A percentile compares a stretch with the other conserved stretches of the same genome.
phyloP scores from a whole-genome alignment of 306 rosid species.

The Hylodesmum podocarpum region DNA sequence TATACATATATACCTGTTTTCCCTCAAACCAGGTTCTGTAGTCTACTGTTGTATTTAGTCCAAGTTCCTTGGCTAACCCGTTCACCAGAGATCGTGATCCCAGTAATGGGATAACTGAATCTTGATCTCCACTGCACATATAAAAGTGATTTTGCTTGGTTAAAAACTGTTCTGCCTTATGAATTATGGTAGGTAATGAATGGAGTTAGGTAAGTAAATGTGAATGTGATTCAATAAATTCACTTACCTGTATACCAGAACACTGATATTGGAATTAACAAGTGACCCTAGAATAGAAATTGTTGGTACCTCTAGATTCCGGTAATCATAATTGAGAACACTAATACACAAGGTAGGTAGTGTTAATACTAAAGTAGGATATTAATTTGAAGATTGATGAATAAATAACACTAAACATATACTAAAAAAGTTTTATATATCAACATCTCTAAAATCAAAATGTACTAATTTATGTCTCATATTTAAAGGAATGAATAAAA shows the following conservation, averaged over 20 bases:
- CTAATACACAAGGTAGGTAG: background rate
- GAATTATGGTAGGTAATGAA: background rate
- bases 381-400: background rate
- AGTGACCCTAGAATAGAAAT: conserved; percentile 34
- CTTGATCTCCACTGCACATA: conserved; percentile 47
- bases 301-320: conserved; percentile 30
- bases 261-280: conserved; percentile 33
- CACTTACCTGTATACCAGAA: conserved; percentile 42
- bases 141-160: background rate
- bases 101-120: conserved; percentile 37
- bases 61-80: conserved; percentile 29
- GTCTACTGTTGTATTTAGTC: conserved; percentile 38
- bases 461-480: background rate
- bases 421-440: background rate
- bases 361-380: background rate
- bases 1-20: conserved; percentile 36
- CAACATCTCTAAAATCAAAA: background rate
- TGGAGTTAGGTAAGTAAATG: background rate
- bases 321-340: conserved; percentile 26
- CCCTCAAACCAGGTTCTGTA: conserved; percentile 52
- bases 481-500: background rate
- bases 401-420: background rate
- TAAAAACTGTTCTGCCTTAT: background rate
- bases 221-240: too few relatives aligned
- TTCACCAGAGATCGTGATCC: conserved; percentile 35